Evolutionary conservation across 768 basidiomycete species (phyloP).

Genomic region (Tubosaeta sp.): DNA sequence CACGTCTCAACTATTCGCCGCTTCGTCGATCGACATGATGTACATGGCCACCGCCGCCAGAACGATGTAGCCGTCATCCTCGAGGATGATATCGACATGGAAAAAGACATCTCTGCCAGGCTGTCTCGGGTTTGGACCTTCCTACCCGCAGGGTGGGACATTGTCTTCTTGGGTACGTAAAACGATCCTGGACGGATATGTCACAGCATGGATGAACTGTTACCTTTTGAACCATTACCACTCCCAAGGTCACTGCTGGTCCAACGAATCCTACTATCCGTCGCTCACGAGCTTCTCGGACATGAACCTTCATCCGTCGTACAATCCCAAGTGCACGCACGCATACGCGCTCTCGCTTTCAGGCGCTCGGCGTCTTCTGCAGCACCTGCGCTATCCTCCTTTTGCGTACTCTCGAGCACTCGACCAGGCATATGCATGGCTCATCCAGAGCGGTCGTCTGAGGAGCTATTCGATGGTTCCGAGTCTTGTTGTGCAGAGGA

Average conservation of each 20-base stretch:
- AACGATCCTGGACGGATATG: not conserved
- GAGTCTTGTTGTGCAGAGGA: constrained; percentile 63
- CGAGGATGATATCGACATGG: constrained; percentile 81
- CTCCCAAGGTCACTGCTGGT: constrained; percentile 72
- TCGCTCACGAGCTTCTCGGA: constrained; percentile 27
- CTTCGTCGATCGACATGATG: constrained; percentile 33
- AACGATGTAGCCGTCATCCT: constrained; percentile 50
- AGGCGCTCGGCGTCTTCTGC: constrained; percentile 59
- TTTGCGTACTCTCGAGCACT: constrained; percentile 78
- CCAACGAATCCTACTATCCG: constrained; percentile 52
- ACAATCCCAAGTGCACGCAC: constrained; percentile 66
- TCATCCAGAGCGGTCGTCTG: constrained; percentile 52
- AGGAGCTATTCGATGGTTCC: constrained; percentile 64
- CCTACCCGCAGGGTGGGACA: constrained; percentile 64
- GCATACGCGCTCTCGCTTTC: constrained; percentile 58
- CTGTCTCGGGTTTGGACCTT: constrained; percentile 43
- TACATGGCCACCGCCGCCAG: not conserved
- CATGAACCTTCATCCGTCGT: constrained; percentile 50
- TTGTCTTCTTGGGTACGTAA: constrained; percentile 62
- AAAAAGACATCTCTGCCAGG: constrained; percentile 49
- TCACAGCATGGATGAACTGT: not conserved
- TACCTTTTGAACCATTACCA: not conserved
- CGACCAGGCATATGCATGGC: constrained; percentile 70
- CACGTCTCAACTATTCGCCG: constrained; percentile 51
- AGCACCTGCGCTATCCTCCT: constrained; percentile 53